Percentiles rank a stretch among this genome's conserved stretches.
These are phyloP conservation scores for Raphanus hybrid DNA, from an alignment of 441 rosid genomes.

Conservation along the genomic window DNA sequence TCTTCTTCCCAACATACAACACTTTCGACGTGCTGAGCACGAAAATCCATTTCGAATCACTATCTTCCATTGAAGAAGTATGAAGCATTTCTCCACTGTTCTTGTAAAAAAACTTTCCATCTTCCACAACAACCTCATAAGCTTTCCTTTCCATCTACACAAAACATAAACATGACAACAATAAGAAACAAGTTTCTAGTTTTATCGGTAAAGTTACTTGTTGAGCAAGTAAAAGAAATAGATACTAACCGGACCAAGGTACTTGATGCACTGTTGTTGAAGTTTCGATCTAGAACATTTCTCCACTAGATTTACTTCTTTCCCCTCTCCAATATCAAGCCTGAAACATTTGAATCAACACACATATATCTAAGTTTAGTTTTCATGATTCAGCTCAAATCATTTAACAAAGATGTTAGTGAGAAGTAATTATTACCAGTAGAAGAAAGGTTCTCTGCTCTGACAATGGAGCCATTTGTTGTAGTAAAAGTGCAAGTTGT, in stretches of 20 bases:
- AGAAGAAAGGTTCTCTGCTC: conserved; percentile 94
- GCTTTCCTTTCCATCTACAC: conserved; percentile 67
- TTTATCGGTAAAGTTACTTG: background rate
- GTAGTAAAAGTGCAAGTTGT: conserved; percentile 88
- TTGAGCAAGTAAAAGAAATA: background rate
- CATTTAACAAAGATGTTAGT: background rate
- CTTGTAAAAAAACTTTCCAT: conserved; percentile 66
- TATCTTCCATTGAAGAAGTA: conserved; percentile 51
- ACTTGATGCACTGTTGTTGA: conserved; percentile 93
- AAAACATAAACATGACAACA: conserved; percentile 9
- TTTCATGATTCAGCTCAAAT: conserved; percentile 23
- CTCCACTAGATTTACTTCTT: conserved; percentile 71
- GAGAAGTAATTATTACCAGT: conserved; percentile 66
- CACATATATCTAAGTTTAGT: conserved; percentile 27
- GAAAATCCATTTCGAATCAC: conserved; percentile 84
- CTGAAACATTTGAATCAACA: conserved; percentile 49
- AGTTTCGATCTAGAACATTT: conserved; percentile 77
- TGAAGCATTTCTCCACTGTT: conserved; percentile 68
- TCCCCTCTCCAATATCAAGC: conserved; percentile 98
- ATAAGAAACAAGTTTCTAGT: conserved; percentile 19
- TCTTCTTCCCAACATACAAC: conserved; percentile 83
- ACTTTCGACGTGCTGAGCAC: conserved; percentile 87
- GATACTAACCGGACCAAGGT: conserved; percentile 85
- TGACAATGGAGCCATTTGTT: conserved; percentile 80
- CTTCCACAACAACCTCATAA: conserved; percentile 59